Evolutionary conservation across 2,329 filamentous ascomycete species (phyloP).

Genomic region (Davidsoniella australis): DNA sequence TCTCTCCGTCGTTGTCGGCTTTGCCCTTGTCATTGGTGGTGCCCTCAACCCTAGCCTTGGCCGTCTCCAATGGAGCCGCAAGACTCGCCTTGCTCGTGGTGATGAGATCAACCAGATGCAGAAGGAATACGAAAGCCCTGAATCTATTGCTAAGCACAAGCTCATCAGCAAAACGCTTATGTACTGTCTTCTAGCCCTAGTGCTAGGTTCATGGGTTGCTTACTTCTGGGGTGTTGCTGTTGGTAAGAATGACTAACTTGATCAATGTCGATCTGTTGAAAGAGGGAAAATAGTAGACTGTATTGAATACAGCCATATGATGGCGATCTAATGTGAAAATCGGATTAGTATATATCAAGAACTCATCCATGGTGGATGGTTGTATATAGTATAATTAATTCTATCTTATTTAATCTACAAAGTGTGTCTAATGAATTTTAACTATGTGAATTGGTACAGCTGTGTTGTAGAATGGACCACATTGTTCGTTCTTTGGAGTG

Average conservation of each 20-base stretch:
- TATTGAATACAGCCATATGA: not conserved
- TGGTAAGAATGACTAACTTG: slow-evolving; percentile 24
- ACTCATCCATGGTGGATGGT: not conserved
- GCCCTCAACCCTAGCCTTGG: slow-evolving; percentile 26
- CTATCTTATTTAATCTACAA: too few species aligned
- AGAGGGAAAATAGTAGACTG: not conserved
- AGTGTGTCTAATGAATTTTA: not conserved
- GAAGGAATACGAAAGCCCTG: slow-evolving; percentile 22
- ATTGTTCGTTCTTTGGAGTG: slow-evolving; percentile 25
- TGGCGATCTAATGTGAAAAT: too few species aligned
- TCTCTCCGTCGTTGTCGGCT: slow-evolving; percentile 28
- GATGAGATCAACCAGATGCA: slow-evolving; percentile 27
- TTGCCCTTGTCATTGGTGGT: slow-evolving; percentile 23
- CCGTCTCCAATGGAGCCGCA: slow-evolving; percentile 40
- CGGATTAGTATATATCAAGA: not conserved
- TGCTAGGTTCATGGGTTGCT: slow-evolving; percentile 34
- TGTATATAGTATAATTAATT: not conserved
- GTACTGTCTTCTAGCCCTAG: slow-evolving; percentile 25
- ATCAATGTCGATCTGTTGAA: not conserved
- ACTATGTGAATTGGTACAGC: slow-evolving; percentile 39
- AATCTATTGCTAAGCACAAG: slow-evolving; percentile 22
- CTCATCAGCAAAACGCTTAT: slow-evolving; percentile 28
- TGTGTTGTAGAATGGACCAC: slow-evolving; percentile 48
- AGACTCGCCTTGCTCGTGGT: slow-evolving; percentile 30
- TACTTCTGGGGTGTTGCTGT: slow-evolving; percentile 46